phyloP scores from a whole-genome alignment of 225 moss, liverwort and hornwort species.

The Bryum argenteum region DNA sequence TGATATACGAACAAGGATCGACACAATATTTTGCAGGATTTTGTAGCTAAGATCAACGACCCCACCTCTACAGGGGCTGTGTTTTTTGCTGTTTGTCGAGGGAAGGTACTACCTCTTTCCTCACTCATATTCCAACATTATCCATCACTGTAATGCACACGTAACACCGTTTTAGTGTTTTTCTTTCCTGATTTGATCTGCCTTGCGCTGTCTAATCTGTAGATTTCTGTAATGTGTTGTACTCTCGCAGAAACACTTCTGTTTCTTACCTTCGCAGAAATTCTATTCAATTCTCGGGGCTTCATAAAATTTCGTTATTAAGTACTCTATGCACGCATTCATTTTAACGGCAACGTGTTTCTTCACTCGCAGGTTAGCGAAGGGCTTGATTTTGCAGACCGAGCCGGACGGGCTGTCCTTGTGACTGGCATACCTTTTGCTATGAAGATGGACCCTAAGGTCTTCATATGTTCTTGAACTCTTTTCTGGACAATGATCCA shows the following conservation, averaged over 20 bases:
- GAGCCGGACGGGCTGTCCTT: constrained; percentile 92
- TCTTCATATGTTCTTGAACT: constrained; percentile 24
- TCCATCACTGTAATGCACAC: not conserved
- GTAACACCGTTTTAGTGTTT: not conserved
- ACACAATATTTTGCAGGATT: constrained; percentile 52
- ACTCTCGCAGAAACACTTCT: not conserved
- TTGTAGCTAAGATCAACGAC: constrained; percentile 81
- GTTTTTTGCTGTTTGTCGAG: constrained; percentile 99
- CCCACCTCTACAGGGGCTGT: constrained; percentile 82
- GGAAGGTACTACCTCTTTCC: constrained; percentile 63
- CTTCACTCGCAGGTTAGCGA: constrained; percentile 79
- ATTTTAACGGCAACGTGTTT: constrained; percentile 14
- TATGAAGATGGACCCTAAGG: constrained; percentile 99
- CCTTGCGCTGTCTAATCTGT: not conserved
- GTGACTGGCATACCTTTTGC: constrained; percentile 98
- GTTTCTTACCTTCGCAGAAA: not conserved
- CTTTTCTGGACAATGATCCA: not conserved
- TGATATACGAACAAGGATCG: constrained; percentile 9
- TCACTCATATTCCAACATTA: not conserved
- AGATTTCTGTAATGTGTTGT: not conserved
- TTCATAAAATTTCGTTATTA: not conserved
- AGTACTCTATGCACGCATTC: constrained; percentile 4
- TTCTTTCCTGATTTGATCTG: not conserved
- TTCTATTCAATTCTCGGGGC: constrained; percentile 11
- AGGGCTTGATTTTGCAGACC: constrained; percentile 98